Conservation (phyloP, 306 rosid genomes). For the Vigna reflexopilosa region DNA sequence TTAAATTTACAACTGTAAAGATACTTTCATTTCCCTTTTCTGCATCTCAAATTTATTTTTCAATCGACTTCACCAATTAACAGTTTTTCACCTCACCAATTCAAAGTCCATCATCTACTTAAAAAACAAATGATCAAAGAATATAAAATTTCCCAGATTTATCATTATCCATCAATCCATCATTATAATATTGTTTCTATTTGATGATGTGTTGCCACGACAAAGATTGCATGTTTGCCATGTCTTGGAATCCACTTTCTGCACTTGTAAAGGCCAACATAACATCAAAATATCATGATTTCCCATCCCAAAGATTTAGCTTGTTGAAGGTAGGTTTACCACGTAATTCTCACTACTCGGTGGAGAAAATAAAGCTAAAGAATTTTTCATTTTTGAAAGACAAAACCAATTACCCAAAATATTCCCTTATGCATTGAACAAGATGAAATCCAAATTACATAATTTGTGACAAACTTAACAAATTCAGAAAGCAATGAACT, state of each 20-base stretch:
- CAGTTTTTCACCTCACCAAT: neutral
- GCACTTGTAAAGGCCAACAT: slow-evolving; percentile 33
- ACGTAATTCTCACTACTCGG: slow-evolving; percentile 11
- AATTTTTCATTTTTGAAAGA: neutral
- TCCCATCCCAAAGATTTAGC: slow-evolving; percentile 15
- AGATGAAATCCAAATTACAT: slow-evolving; percentile 44
- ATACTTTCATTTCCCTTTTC: neutral
- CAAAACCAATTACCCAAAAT: slow-evolving; percentile 8
- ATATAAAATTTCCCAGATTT: neutral
- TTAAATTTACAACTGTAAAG: neutral
- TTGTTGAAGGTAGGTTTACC: slow-evolving; percentile 42
- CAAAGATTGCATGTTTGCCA: slow-evolving; percentile 53
- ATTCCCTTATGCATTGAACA: slow-evolving; percentile 35
- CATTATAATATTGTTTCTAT: neutral
- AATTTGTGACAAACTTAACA: slow-evolving; percentile 42
- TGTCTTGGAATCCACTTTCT: slow-evolving; percentile 40
- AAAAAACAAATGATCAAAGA: neutral
- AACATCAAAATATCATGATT: slow-evolving; percentile 22
- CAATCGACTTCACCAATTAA: neutral
- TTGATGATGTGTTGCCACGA: slow-evolving; percentile 31
- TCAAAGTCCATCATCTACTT: too few relatives aligned
- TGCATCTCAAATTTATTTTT: neutral
- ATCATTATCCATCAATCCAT: neutral
- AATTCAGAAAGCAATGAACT: slow-evolving; percentile 46
- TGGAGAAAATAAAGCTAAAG: slow-evolving; percentile 9